These are phyloP conservation scores for Parascedosporium putredinis DNA, from an alignment of 2,329 filamentous ascomycete species.

Conservation along the genomic window DNA sequence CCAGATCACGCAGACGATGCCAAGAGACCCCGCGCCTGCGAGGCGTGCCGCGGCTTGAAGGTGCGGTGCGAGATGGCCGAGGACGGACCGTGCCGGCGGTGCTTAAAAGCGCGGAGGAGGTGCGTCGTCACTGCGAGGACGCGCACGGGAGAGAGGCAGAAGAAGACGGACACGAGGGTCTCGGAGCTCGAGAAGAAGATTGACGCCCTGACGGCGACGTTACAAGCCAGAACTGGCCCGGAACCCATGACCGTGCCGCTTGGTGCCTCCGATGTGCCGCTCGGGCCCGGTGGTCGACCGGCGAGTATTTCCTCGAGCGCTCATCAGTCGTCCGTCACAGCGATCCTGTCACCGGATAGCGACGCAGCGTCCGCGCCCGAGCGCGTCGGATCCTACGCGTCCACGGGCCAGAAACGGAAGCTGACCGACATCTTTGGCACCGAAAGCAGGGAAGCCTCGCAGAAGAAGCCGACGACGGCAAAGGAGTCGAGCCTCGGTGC, in stretches of 20 bases:
- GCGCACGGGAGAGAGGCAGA: slow-evolving; percentile 60
- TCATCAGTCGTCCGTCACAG: neutral
- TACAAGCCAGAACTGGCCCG: slow-evolving; percentile 34
- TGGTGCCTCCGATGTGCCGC: no score
- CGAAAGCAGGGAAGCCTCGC: neutral
- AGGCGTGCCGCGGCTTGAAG: slow-evolving; percentile 65
- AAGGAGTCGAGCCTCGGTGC: slow-evolving; percentile 10
- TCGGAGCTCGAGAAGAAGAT: slow-evolving; percentile 90
- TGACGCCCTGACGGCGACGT: slow-evolving; percentile 70
- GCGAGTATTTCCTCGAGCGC: neutral
- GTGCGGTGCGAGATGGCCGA: slow-evolving; percentile 77
- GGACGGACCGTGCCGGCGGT: slow-evolving; percentile 61
- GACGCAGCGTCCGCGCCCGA: neutral
- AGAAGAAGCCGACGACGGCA: slow-evolving; percentile 9
- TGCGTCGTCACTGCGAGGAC: slow-evolving; percentile 68
- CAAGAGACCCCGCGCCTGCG: slow-evolving; percentile 63
- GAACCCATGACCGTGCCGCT: no score
- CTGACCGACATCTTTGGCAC: neutral
- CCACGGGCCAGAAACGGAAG: slow-evolving; percentile 22
- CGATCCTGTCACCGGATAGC: neutral
- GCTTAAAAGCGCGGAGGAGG: slow-evolving; percentile 65
- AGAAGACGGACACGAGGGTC: slow-evolving; percentile 83
- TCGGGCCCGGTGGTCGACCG: no score
- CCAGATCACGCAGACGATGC: slow-evolving; percentile 30
- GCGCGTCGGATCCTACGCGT: neutral